A percentile compares a stretch with the other conserved stretches of the same genome.
phyloP scores from a whole-genome alignment of 2,329 filamentous ascomycete genomes.

The Alternaria triticimaculans region DNA sequence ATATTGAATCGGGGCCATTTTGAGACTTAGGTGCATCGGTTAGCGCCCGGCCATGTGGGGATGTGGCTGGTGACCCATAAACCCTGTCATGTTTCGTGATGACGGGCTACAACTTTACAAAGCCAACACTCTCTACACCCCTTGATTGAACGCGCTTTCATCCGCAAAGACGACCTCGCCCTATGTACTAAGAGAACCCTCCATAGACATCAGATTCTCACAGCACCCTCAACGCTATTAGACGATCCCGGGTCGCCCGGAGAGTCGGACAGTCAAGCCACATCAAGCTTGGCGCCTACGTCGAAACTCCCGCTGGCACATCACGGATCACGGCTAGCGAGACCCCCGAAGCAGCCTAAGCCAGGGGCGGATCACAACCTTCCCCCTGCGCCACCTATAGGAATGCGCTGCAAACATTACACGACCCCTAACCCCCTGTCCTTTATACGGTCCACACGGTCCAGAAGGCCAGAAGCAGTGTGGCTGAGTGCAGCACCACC shows the following conservation, averaged over 20 bases:
- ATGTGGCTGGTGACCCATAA: slow-evolving; percentile 12
- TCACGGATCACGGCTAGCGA: slow-evolving; percentile 4
- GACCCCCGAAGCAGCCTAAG: slow-evolving; percentile 11
- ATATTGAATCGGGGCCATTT: slow-evolving; percentile 15
- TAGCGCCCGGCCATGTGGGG: background rate
- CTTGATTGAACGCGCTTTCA: no score
- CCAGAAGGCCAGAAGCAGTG: slow-evolving; percentile 16
- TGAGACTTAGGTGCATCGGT: slow-evolving; percentile 4
- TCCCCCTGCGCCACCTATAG: background rate
- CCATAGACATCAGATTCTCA: no score
- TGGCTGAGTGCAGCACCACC: slow-evolving; percentile 22
- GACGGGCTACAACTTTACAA: background rate
- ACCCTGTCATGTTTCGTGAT: background rate
- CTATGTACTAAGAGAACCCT: background rate
- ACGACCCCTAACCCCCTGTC: background rate
- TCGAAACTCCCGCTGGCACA: slow-evolving; percentile 2
- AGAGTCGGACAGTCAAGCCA: background rate
- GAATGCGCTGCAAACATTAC: background rate
- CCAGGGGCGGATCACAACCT: slow-evolving; percentile 12
- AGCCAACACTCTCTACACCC: background rate
- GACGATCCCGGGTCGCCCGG: background rate
- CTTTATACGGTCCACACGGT: background rate
- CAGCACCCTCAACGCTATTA: no score
- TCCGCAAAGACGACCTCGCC: no score
- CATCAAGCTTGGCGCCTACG: background rate